A percentile compares a stretch with the other conserved stretches of the same genome.
These are phyloP conservation scores for Lasiodiplodia sp. DNA, from an alignment of 2,329 filamentous ascomycete species.

Conservation along the genomic window DNA sequence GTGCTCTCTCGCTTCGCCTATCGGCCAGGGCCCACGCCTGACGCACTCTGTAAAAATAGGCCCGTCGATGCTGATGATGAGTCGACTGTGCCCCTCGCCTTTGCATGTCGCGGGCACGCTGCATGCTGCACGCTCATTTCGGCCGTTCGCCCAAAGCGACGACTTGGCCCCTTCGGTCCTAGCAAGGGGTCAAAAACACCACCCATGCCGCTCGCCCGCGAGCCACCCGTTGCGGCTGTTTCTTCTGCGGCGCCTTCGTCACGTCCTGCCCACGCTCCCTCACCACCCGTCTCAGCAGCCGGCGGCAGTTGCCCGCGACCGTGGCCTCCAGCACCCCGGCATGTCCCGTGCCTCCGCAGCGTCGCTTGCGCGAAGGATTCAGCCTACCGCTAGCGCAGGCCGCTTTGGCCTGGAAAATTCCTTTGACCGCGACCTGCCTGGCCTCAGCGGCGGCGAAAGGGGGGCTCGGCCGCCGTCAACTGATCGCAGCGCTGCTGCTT, in stretches of 20 bases:
- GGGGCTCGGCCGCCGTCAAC: slow-evolving; percentile 22
- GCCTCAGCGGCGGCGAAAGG: neutral
- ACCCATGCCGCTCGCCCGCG: slow-evolving; percentile 20
- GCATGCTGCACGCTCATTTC: slow-evolving; percentile 29
- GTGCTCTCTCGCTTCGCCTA: slow-evolving; percentile 11
- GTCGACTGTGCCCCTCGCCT: slow-evolving; percentile 21
- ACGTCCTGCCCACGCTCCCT: slow-evolving; percentile 21
- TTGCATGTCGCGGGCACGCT: slow-evolving; percentile 21
- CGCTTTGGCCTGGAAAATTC: slow-evolving; percentile 19
- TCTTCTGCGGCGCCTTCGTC: slow-evolving; percentile 28
- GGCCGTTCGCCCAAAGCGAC: slow-evolving; percentile 24
- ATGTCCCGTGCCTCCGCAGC: slow-evolving; percentile 26
- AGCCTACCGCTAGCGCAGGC: slow-evolving; percentile 24
- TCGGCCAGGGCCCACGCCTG: slow-evolving; percentile 9
- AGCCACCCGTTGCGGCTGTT: slow-evolving; percentile 27
- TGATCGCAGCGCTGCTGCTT: slow-evolving; percentile 22
- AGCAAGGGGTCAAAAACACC: slow-evolving; percentile 27
- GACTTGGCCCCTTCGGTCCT: slow-evolving; percentile 20
- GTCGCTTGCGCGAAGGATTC: slow-evolving; percentile 27
- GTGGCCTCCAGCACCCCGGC: neutral
- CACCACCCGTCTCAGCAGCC: slow-evolving; percentile 22
- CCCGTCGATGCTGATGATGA: slow-evolving; percentile 22
- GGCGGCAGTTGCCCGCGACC: slow-evolving; percentile 18
- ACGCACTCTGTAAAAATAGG: slow-evolving; percentile 20
- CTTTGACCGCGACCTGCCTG: slow-evolving; percentile 21